A percentile compares a stretch with the other conserved stretches of the same genome.
Evolutionary conservation across 31 red algal species (phyloP).

Genomic region (Porphyra umbilicalis): DNA sequence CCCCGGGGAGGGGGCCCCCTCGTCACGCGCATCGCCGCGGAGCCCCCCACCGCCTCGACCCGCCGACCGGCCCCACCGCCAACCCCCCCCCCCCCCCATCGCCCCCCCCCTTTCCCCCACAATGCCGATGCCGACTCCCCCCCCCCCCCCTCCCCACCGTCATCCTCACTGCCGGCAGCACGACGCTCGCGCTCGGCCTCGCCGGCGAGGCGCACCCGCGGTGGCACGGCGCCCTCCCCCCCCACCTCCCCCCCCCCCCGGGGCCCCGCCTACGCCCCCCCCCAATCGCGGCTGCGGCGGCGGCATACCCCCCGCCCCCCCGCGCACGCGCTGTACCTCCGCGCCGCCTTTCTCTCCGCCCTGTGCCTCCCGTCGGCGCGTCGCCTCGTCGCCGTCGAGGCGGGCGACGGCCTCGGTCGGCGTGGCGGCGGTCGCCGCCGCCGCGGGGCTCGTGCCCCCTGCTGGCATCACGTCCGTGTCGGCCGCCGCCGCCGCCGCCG

Average conservation of each 20-base stretch:
- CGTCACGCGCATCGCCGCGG: neutral
- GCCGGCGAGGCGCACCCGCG: neutral
- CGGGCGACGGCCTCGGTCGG: neutral
- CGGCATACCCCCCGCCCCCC: neutral
- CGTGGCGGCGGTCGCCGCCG: neutral
- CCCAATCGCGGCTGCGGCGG: too few relatives aligned
- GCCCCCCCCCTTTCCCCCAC: too few relatives aligned
- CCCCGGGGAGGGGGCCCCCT: neutral
- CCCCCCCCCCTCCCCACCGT: neutral
- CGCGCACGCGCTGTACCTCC: neutral
- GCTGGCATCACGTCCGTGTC: neutral
- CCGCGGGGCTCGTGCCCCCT: neutral
- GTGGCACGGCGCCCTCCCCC: neutral
- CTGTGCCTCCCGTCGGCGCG: neutral
- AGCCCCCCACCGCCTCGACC: slow-evolving; percentile 2
- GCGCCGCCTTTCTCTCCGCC: neutral
- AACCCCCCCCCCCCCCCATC: neutral
- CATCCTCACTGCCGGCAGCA: neutral
- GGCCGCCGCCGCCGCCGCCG: neutral
- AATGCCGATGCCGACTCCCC: too few relatives aligned
- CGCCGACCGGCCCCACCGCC: neutral
- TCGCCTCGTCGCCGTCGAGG: neutral
- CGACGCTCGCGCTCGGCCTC: neutral
- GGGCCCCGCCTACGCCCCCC: too few relatives aligned
- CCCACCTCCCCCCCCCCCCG: neutral